A percentile compares a stretch with the other conserved stretches of the same genome.
Evolutionary conservation across 805 yeast species (phyloP).

Genomic region (Saturnispora besseyi): DNA sequence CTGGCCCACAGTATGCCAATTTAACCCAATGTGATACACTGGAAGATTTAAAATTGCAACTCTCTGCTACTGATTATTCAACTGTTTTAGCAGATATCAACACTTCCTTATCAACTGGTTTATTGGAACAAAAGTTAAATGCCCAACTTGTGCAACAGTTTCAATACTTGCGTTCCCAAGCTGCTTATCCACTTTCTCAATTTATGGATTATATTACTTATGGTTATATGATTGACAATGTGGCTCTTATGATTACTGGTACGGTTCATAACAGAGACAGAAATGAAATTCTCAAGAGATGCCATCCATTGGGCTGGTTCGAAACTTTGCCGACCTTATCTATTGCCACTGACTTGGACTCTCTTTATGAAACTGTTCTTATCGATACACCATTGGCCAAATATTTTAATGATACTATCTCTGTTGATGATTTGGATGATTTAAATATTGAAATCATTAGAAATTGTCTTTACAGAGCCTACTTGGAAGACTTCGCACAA

Average conservation of each 20-base stretch:
- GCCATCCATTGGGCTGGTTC: constrained; percentile 98
- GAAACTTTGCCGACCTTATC: constrained; percentile 93
- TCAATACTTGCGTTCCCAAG: constrained; percentile 74
- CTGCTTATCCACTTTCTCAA: constrained; percentile 68
- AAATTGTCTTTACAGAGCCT: constrained; percentile 86
- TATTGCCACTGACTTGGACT: constrained; percentile 90
- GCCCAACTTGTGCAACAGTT: constrained; percentile 74
- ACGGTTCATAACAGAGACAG: constrained; percentile 92
- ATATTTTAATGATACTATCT: constrained; percentile 81
- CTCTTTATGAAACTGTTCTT: constrained; percentile 85
- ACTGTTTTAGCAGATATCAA: constrained; percentile 77
- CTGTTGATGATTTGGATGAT: constrained; percentile 87
- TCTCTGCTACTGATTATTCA: constrained; percentile 94
- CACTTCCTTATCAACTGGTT: constrained; percentile 73
- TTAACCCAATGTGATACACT: constrained; percentile 92
- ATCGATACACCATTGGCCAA: constrained; percentile 98
- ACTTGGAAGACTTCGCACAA: constrained; percentile 73
- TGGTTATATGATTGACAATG: constrained; percentile 98
- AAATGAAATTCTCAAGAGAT: constrained; percentile 75
- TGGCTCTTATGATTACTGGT: constrained; percentile 91
- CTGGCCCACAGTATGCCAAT: constrained; percentile 76
- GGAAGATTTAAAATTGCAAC: constrained; percentile 89
- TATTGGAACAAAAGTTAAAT: constrained; percentile 74
- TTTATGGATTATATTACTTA: constrained; percentile 90
- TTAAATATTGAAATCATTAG: constrained; percentile 91